phyloP scores from a whole-genome alignment of 2,329 filamentous ascomycete genomes.

The Nigrograna mackinnonii region DNA sequence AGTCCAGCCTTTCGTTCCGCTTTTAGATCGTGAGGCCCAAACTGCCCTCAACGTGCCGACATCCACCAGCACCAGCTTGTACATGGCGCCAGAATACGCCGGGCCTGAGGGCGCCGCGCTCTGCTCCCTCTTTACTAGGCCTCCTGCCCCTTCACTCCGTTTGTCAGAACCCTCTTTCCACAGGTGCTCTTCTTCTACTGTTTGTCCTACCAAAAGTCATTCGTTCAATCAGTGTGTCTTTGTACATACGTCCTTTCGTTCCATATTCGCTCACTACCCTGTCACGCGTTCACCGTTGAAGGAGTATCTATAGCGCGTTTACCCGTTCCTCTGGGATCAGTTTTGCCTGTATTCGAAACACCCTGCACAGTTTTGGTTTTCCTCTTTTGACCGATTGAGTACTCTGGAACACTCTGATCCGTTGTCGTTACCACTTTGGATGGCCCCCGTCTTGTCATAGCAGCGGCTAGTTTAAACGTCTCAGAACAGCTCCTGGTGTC shows the following conservation, averaged over 20 bases:
- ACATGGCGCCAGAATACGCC: slow-evolving; percentile 30
- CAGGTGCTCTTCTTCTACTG: too few species aligned
- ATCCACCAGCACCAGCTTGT: slow-evolving; percentile 10
- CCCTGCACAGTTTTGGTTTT: background rate
- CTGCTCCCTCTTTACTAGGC: slow-evolving; percentile 25
- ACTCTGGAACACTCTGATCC: slow-evolving; percentile 8
- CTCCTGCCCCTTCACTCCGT: slow-evolving; percentile 20
- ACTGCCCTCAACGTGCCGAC: slow-evolving; percentile 23
- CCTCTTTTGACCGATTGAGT: slow-evolving; percentile 5
- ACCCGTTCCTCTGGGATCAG: slow-evolving; percentile 10
- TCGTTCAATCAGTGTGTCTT: slow-evolving; percentile 28
- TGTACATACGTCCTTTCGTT: slow-evolving; percentile 40
- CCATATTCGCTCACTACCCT: slow-evolving; percentile 3
- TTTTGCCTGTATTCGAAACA: slow-evolving; percentile 17
- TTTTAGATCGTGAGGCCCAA: slow-evolving; percentile 32
- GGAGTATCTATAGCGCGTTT: too few species aligned
- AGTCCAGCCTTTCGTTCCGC: slow-evolving; percentile 30
- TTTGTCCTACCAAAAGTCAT: slow-evolving; percentile 21
- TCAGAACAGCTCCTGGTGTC: background rate
- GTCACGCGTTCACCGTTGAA: too few species aligned
- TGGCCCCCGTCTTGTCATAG: background rate
- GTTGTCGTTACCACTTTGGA: slow-evolving; percentile 5
- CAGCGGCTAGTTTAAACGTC: background rate
- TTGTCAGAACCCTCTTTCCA: slow-evolving; percentile 11
- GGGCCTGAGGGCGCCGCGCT: background rate